Conservation (phyloP, 2,329 filamentous ascomycete genomes). For the Aspergillus quadricinctus region DNA sequence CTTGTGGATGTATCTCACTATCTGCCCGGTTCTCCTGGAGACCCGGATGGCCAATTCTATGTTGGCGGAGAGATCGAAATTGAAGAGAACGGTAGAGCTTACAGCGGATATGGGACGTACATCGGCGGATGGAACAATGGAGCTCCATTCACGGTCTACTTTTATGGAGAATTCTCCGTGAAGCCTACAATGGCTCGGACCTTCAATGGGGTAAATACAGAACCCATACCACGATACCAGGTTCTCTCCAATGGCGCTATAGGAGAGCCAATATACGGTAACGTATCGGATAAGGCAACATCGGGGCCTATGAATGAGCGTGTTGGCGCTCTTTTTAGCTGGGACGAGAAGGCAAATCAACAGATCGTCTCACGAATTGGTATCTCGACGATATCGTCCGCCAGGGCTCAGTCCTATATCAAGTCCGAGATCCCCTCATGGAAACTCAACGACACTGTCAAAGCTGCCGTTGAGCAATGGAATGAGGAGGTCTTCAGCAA, state of each 20-base stretch:
- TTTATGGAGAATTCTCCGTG: slow-evolving; percentile 42
- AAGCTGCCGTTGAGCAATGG: background rate
- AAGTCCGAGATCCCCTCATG: background rate
- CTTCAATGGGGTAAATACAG: slow-evolving; percentile 36
- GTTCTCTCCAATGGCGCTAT: slow-evolving; percentile 59
- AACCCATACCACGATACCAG: slow-evolving; percentile 29
- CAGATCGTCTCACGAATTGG: slow-evolving; percentile 60
- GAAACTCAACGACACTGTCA: background rate
- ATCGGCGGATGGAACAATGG: slow-evolving; percentile 44
- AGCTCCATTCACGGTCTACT: slow-evolving; percentile 41
- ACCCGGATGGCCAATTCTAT: slow-evolving; percentile 39
- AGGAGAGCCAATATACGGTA: slow-evolving; percentile 52
- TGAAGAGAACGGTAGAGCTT: slow-evolving; percentile 36
- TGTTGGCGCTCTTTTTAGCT: slow-evolving; percentile 57
- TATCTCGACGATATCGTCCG: slow-evolving; percentile 61
- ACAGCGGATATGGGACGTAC: slow-evolving; percentile 47
- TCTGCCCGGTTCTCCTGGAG: slow-evolving; percentile 41
- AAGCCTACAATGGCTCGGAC: slow-evolving; percentile 30
- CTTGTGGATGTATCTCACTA: slow-evolving; percentile 57
- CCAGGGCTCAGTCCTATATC: slow-evolving; percentile 54
- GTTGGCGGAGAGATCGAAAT: slow-evolving; percentile 39
- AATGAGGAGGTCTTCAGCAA: slow-evolving; percentile 34
- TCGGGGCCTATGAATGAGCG: slow-evolving; percentile 52
- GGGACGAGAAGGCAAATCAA: slow-evolving; percentile 48
- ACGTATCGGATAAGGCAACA: slow-evolving; percentile 48